Percentiles rank a stretch among this genome's conserved stretches.
These are phyloP conservation scores for Carallia pectinifolia DNA, from an alignment of 345 rosid genomes.

Conservation along the genomic window DNA sequence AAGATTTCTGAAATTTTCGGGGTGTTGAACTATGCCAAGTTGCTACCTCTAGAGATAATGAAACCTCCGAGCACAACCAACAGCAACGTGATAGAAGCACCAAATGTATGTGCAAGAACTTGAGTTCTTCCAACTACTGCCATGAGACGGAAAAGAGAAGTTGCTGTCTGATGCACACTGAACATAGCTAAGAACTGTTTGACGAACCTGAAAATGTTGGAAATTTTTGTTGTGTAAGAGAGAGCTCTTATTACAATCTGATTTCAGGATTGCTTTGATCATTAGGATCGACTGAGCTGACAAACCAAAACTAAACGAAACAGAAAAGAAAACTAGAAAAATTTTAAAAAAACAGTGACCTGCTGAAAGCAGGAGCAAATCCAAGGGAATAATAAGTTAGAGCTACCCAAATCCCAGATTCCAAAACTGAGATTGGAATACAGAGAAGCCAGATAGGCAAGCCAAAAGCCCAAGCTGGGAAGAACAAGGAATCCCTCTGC, in stretches of 20 bases:
- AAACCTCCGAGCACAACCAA: background rate
- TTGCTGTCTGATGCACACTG: conserved; percentile 5
- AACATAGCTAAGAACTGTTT: background rate
- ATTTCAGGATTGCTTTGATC: too few species aligned
- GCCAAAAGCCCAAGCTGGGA: conserved; percentile 67
- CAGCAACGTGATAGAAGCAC: background rate
- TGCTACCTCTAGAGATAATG: background rate
- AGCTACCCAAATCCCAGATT: conserved; percentile 55
- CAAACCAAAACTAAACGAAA: background rate
- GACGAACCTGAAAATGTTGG: background rate
- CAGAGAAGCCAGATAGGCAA: conserved; percentile 60
- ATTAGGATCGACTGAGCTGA: background rate
- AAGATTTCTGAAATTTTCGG: too few species aligned
- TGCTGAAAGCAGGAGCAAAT: conserved; percentile 56
- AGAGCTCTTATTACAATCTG: too few species aligned
- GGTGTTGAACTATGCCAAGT: too few species aligned
- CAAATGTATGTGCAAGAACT: background rate
- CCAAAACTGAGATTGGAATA: conserved; percentile 60
- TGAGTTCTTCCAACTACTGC: background rate
- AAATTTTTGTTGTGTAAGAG: background rate
- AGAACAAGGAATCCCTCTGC: conserved; percentile 67
- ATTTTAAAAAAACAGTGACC: conserved; percentile 30
- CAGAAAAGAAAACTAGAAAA: background rate
- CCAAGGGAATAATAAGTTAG: conserved; percentile 66
- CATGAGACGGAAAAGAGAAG: background rate